phyloP scores from a whole-genome alignment of 345 rosid species.

The Carallia pectinifolia region DNA sequence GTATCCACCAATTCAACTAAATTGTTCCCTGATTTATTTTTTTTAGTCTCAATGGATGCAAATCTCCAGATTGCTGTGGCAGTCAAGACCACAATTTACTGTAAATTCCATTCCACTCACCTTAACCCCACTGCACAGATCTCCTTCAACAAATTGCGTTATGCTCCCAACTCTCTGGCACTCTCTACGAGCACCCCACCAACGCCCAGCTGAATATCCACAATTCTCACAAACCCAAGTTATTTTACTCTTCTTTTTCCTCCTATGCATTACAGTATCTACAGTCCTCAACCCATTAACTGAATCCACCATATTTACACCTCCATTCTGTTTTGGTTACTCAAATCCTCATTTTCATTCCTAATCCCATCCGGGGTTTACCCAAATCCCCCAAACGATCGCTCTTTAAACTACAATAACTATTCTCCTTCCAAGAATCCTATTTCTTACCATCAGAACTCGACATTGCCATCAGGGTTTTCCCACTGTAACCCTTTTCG shows the following conservation, averaged over 20 bases:
- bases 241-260: slow-evolving; percentile 44
- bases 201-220: slow-evolving; percentile 67
- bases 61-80: slow-evolving; percentile 44
- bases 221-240: slow-evolving; percentile 74
- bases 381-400: slow-evolving; percentile 2
- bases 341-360: slow-evolving; percentile 8
- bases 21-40: slow-evolving; percentile 61
- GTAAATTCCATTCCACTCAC: slow-evolving; percentile 37
- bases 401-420: slow-evolving; percentile 1
- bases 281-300: slow-evolving; percentile 18
- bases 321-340: slow-evolving; percentile 15
- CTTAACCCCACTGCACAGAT: slow-evolving; percentile 21
- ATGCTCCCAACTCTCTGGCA: slow-evolving; percentile 58
- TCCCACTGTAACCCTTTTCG: background rate
- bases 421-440: background rate
- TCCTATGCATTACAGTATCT: slow-evolving; percentile 32
- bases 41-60: slow-evolving; percentile 49
- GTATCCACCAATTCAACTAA: slow-evolving; percentile 60
- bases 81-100: slow-evolving; percentile 62
- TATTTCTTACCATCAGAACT: background rate
- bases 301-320: slow-evolving; percentile 11
- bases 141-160: slow-evolving; percentile 45
- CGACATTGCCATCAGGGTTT: background rate
- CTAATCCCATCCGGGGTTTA: slow-evolving; percentile 13
- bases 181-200: slow-evolving; percentile 83